Evolutionary conservation across 2,329 filamentous ascomycete species (phyloP).

Genomic region (Colletotrichum phormii): DNA sequence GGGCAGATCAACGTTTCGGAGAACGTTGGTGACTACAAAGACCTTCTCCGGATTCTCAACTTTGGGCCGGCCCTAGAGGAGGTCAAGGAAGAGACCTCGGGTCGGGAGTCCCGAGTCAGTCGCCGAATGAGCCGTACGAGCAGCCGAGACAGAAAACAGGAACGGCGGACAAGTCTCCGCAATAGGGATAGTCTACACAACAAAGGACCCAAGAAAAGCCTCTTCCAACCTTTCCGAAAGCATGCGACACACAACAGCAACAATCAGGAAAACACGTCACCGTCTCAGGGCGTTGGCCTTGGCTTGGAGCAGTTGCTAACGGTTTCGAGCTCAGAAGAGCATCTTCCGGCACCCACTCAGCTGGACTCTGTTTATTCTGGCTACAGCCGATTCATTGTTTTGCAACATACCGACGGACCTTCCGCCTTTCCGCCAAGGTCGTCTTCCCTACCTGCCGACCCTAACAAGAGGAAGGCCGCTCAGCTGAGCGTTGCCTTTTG

Average conservation of each 20-base stretch:
- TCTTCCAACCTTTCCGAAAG: constrained; percentile 49
- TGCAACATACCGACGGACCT: constrained; percentile 42
- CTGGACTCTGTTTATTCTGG: constrained; percentile 39
- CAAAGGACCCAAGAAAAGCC: constrained; percentile 44
- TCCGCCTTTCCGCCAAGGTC: constrained; percentile 37
- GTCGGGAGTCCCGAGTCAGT: constrained; percentile 24
- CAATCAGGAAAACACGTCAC: constrained; percentile 23
- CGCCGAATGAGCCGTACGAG: constrained; percentile 27
- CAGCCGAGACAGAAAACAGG: constrained; percentile 32
- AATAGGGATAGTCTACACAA: constrained; percentile 30
- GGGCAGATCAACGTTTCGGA: constrained; percentile 69
- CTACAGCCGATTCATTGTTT: constrained; percentile 47
- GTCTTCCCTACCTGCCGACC: constrained; percentile 36
- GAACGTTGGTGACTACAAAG: constrained; percentile 60
- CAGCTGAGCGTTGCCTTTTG: constrained; percentile 58
- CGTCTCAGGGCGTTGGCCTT: constrained; percentile 7
- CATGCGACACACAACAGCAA: constrained; percentile 35
- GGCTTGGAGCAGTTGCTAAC: constrained; percentile 8
- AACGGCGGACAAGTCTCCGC: constrained; percentile 32
- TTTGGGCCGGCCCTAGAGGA: constrained; percentile 42
- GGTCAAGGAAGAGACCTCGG: constrained; percentile 1
- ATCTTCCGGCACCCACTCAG: constrained; percentile 3
- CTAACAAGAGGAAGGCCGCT: constrained; percentile 41
- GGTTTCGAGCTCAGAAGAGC: background rate
- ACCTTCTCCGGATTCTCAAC: constrained; percentile 62